phyloP scores from a whole-genome alignment of 768 basidiomycete species.

The Tylopilus vinaceipallidus region DNA sequence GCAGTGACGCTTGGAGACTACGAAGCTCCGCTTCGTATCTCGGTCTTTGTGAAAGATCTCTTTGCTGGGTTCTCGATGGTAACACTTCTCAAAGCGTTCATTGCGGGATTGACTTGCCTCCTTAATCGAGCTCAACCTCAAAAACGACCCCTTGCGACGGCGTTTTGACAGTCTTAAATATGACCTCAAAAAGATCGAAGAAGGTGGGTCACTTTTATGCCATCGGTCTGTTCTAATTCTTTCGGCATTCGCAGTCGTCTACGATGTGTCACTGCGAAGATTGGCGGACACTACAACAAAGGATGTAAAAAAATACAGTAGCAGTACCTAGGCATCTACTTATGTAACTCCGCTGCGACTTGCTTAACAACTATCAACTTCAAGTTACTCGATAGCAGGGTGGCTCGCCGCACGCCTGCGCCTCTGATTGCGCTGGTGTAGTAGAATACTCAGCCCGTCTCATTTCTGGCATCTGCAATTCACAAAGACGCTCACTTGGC shows the following conservation, averaged over 20 bases:
- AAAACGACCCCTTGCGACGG: constrained; percentile 73
- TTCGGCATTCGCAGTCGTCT: constrained; percentile 56
- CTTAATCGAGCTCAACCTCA: constrained; percentile 65
- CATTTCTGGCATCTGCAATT: not conserved
- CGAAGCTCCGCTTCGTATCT: constrained; percentile 75
- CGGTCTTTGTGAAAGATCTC: constrained; percentile 74
- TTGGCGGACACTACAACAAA: constrained; percentile 40
- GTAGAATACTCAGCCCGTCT: constrained; percentile 1
- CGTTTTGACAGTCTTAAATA: constrained; percentile 83
- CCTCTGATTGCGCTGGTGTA: not conserved
- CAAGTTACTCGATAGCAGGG: not conserved
- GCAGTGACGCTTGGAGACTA: constrained; percentile 81
- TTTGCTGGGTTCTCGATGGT: constrained; percentile 88
- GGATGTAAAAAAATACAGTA: not conserved
- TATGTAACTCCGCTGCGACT: constrained; percentile 27
- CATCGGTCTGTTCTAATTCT: not conserved
- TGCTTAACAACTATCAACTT: constrained; percentile 6
- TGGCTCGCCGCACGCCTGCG: too few relatives aligned
- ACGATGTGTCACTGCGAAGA: constrained; percentile 78
- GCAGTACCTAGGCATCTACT: too few relatives aligned
- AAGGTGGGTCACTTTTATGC: constrained; percentile 49
- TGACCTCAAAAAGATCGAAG: constrained; percentile 86
- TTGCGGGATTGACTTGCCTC: constrained; percentile 2
- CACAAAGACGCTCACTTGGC: not conserved
- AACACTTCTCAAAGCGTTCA: not conserved